phyloP scores from a whole-genome alignment of 306 rosid species.

The Calophaca sinica region DNA sequence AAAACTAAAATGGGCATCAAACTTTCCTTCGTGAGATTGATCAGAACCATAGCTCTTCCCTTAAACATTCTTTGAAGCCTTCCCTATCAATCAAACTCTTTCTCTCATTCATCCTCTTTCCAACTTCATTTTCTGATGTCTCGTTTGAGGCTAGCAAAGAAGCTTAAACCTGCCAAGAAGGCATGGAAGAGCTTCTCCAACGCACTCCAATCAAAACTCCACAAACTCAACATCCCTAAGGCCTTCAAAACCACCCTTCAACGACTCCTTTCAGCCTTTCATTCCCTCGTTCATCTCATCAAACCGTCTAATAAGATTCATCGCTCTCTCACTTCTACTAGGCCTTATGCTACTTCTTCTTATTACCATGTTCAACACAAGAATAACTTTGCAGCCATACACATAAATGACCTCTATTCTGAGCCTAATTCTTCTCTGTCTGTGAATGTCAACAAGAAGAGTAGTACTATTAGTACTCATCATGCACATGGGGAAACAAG shows the following conservation, averaged over 20 bases:
- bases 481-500: conserved; percentile 52
- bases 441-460: conserved; percentile 22
- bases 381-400: conserved; percentile 54
- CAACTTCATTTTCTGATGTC: conserved; percentile 49
- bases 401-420: conserved; percentile 70
- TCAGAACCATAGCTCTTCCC: conserved; percentile 40
- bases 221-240: conserved; percentile 56
- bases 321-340: conserved; percentile 43
- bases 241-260: conserved; percentile 52
- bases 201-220: conserved; percentile 49
- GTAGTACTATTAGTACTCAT: not conserved
- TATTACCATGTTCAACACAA: conserved; percentile 37
- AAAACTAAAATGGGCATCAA: conserved; percentile 47
- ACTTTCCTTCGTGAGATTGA: conserved; percentile 50
- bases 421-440: conserved; percentile 28
- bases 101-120: conserved; percentile 14
- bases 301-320: conserved; percentile 51
- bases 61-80: conserved; percentile 32
- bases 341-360: conserved; percentile 44
- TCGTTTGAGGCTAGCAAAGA: conserved; percentile 52
- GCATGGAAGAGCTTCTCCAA: conserved; percentile 65
- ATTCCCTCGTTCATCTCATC: conserved; percentile 47
- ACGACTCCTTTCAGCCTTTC: conserved; percentile 45
- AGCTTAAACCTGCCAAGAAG: conserved; percentile 63
- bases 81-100: conserved; percentile 1